phyloP scores from a whole-genome alignment of 352 stramenopile genomes.

The Globisporangium emineosum region DNA sequence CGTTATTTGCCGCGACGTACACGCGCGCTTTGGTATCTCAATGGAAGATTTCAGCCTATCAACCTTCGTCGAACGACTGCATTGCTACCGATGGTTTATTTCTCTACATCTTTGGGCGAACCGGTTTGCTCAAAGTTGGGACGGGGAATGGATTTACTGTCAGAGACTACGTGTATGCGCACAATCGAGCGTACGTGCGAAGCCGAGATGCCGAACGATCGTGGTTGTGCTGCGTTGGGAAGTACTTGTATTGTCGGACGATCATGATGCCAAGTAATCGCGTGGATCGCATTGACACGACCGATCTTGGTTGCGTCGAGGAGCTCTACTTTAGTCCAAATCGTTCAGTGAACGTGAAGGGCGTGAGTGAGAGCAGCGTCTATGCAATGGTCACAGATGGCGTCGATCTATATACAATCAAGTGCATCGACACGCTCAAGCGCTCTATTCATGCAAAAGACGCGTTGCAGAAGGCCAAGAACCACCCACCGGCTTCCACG shows the following conservation, averaged over 20 bases:
- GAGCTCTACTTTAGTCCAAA: constrained; percentile 59
- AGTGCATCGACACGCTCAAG: constrained; percentile 62
- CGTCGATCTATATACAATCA: constrained; percentile 55
- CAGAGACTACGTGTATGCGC: constrained; percentile 67
- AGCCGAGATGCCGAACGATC: constrained; percentile 63
- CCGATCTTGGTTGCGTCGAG: constrained; percentile 39
- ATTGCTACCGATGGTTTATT: constrained; percentile 69
- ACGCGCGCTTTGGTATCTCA: constrained; percentile 51
- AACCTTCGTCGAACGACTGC: constrained; percentile 61
- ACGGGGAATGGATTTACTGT: constrained; percentile 61
- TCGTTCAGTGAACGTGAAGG: constrained; percentile 25
- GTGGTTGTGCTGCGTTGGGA: constrained; percentile 71
- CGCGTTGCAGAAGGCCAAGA: constrained; percentile 28
- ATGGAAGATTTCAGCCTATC: constrained; percentile 66
- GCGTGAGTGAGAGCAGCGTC: constrained; percentile 52
- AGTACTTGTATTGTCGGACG: constrained; percentile 67
- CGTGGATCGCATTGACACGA: constrained; percentile 55
- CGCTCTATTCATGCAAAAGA: constrained; percentile 25
- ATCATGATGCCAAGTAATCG: constrained; percentile 63
- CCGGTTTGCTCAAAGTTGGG: constrained; percentile 65
- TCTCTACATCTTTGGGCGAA: constrained; percentile 65
- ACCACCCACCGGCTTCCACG: neutral
- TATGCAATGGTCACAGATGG: constrained; percentile 76
- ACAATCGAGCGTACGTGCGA: constrained; percentile 56
- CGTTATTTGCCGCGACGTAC: constrained; percentile 45